These are phyloP conservation scores for Acanthochlamys bracteata DNA, from an alignment of 106 monocot species.

Conservation along the genomic window DNA sequence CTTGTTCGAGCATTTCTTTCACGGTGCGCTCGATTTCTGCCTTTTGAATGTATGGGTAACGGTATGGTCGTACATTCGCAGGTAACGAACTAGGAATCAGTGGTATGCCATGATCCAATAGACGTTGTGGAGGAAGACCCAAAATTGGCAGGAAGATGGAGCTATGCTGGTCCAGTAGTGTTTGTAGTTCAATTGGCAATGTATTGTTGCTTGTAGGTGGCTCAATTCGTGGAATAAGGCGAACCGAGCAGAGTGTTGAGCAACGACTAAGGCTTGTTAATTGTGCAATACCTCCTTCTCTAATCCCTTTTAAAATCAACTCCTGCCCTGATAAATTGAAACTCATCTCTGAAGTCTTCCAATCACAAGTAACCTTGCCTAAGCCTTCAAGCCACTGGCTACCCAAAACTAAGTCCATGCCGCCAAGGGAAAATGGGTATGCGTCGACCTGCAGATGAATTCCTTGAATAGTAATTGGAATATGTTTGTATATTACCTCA, in stretches of 20 bases:
- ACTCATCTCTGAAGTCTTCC: not conserved
- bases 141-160: not conserved
- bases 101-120: constrained; percentile 1
- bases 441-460: not conserved
- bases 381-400: not conserved
- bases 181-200: too few relatives aligned
- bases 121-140: not conserved
- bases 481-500: too few relatives aligned
- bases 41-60: constrained; percentile 3
- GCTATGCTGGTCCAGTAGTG: too few relatives aligned
- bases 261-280: too few relatives aligned
- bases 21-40: constrained; percentile 1
- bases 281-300: too few relatives aligned
- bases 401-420: not conserved
- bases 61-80: not conserved
- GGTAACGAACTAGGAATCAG: not conserved
- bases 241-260: too few relatives aligned
- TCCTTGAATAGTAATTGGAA: not conserved
- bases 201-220: too few relatives aligned
- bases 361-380: not conserved
- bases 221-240: too few relatives aligned
- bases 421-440: not conserved
- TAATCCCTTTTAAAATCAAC: not conserved
- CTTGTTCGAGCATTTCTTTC: not conserved
- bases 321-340: not conserved